Evolutionary conservation across 2,329 filamentous ascomycete species (phyloP), one percentile per base, ranked within the genome.

Genomic region (Neofusicoccum umdonicola): DNA sequence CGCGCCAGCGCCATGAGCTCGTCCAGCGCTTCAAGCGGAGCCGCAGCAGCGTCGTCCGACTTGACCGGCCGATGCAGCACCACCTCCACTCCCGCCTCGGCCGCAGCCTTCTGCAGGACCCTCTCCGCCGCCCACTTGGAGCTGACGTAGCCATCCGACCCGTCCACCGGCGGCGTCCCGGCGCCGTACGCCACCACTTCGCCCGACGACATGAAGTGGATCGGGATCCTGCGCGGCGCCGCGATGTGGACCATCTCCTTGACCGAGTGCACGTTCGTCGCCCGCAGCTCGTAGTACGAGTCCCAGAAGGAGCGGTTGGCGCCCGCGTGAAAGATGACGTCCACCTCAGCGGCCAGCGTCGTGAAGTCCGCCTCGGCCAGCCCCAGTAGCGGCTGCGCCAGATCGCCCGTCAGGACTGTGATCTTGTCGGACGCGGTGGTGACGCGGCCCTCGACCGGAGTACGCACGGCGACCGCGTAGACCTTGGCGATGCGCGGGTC

Each of bases 381-480:
- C 8, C 37, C 35, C 1, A 84, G 4, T 6, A 13, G 35, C 39
- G 37, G 66, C 1, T 9, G 1, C 34, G 51, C 1, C 1, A 83
- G 74, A 66, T 81, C 75, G 11, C 82, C 82, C 0, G 61, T 19
- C 65, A 81, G 67, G 4, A 66, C 6, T 5, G 72, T 3, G 39
- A 67, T 7, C 19, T 68, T 64, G 27, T 42, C 15, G 34, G 68
- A 17, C 3, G 8, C 13, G 6, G 27, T 31, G 34, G 50, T 2
- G 17, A 19, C n/a, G 37, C 19, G n/a, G 39, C 35, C 7, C n/a
- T 12, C 17, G 54, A 2, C 31, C 15, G 61, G 27, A 31, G 27
- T 45, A 1, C 76, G 71, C 1, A 82, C 71, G 4, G 81, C 82
- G 12, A 85, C 48, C 66, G 81, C 83, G 68, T 83, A 78, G 2